phyloP scores from a whole-genome alignment of 1,284 basidiomycete species.

The Ustilago nuda region DNA sequence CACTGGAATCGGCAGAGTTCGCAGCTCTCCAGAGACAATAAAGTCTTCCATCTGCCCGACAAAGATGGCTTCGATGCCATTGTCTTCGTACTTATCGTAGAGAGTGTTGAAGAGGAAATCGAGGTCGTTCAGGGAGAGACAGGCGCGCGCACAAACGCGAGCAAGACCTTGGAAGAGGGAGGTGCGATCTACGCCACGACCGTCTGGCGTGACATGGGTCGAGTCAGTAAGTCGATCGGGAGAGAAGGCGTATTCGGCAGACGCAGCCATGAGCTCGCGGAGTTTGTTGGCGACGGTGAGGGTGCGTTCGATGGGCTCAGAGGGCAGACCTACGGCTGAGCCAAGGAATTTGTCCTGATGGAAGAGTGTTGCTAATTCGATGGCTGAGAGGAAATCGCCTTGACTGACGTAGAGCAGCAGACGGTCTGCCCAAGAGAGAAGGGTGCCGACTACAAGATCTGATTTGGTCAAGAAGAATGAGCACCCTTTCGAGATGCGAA shows the following conservation, averaged over 20 bases:
- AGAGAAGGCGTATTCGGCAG: slow-evolving; percentile 89
- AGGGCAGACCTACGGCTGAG: slow-evolving; percentile 87
- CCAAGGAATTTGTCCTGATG: slow-evolving; percentile 85
- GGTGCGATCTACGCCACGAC: slow-evolving; percentile 91
- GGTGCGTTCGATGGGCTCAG: slow-evolving; percentile 75
- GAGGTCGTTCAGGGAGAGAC: slow-evolving; percentile 81
- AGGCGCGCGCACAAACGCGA: slow-evolving; percentile 82
- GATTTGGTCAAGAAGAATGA: slow-evolving; percentile 79
- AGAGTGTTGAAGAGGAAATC: slow-evolving; percentile 89
- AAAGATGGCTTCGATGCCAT: slow-evolving; percentile 88
- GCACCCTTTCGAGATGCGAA: slow-evolving; percentile 87
- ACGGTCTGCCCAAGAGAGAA: slow-evolving; percentile 95
- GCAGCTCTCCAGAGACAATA: slow-evolving; percentile 80
- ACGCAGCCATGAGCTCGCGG: slow-evolving; percentile 85
- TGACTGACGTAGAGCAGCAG: slow-evolving; percentile 84
- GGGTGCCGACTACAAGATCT: slow-evolving; percentile 82
- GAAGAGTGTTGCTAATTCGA: slow-evolving; percentile 85
- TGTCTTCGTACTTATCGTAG: slow-evolving; percentile 87
- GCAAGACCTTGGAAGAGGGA: slow-evolving; percentile 89
- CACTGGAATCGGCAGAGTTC: slow-evolving; percentile 81
- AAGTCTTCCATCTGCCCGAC: slow-evolving; percentile 85
- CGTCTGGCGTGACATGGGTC: slow-evolving; percentile 83
- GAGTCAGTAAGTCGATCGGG: slow-evolving; percentile 91
- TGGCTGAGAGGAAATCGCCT: slow-evolving; percentile 90
- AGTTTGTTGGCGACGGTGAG: slow-evolving; percentile 81